These are phyloP conservation scores for Tricholoma sp. DNA, from an alignment of 768 basidiomycete species.

Conservation along the genomic window DNA sequence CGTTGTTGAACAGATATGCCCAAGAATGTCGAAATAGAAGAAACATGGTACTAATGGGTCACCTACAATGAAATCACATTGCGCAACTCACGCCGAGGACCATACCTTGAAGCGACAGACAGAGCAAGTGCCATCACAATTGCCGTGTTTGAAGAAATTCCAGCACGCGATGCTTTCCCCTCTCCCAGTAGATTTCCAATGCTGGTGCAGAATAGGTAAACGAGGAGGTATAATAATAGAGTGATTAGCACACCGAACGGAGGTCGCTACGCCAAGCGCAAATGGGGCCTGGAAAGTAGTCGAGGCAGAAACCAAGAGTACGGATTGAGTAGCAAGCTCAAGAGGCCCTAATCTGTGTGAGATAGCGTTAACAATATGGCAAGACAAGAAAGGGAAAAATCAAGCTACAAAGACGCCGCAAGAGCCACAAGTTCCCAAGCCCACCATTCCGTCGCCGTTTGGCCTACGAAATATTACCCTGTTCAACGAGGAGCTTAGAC, in stretches of 20 bases:
- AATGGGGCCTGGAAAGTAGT: conserved; percentile 82
- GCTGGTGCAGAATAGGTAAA: conserved; percentile 27
- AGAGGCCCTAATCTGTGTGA: conserved; percentile 67
- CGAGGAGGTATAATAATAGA: not conserved
- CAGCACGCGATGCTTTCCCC: conserved; percentile 66
- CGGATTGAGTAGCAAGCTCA: conserved; percentile 83
- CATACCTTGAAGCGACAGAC: conserved; percentile 63
- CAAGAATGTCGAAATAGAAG: conserved; percentile 59
- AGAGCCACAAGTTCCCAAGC: conserved; percentile 84
- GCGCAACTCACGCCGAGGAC: not conserved
- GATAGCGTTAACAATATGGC: not conserved
- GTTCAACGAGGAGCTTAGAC: not conserved
- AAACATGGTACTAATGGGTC: conserved; percentile 41
- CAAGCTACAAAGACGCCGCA: conserved; percentile 41
- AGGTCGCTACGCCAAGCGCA: conserved; percentile 74
- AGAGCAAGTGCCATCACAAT: conserved; percentile 62
- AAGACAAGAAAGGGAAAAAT: not conserved
- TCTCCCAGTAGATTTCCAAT: conserved; percentile 90
- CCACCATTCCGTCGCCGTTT: conserved; percentile 95
- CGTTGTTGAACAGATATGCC: conserved; percentile 72
- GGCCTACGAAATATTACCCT: conserved; percentile 35
- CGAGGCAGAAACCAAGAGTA: conserved; percentile 72
- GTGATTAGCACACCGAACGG: conserved; percentile 59
- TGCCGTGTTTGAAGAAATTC: conserved; percentile 57
- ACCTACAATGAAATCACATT: conserved; percentile 1